Evolutionary conservation across 345 rosid species (phyloP).

Genomic region (Anastatica hierochuntica): DNA sequence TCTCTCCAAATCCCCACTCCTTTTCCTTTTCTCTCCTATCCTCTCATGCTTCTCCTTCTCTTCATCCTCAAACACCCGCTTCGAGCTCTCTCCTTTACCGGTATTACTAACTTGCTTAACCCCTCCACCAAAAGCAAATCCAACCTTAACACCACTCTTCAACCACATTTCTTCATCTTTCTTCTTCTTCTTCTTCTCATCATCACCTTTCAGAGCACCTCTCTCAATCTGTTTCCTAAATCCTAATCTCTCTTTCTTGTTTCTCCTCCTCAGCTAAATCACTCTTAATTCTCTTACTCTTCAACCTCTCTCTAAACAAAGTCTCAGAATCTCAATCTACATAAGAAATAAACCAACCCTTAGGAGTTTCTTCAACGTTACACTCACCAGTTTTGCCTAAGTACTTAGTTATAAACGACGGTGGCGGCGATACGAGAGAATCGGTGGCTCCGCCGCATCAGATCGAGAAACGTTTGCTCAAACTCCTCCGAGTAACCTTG

Average conservation of each 20-base stretch:
- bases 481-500: conserved; percentile 91
- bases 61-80: conserved; percentile 47
- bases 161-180: conserved; percentile 34
- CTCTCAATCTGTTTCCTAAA: conserved; percentile 71
- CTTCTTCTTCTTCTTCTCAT: conserved; percentile 12
- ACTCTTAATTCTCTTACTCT: conserved; percentile 66
- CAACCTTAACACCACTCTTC: conserved; percentile 59
- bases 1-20: conserved; percentile 16
- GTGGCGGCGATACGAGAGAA: conserved; percentile 91
- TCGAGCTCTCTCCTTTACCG: conserved; percentile 44
- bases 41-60: conserved; percentile 33
- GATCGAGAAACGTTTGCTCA: conserved; percentile 60
- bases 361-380: conserved; percentile 90
- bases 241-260: conserved; percentile 76
- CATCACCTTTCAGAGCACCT: conserved; percentile 39
- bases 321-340: conserved; percentile 81
- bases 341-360: conserved; percentile 95
- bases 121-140: conserved; percentile 50
- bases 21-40: conserved; percentile 28
- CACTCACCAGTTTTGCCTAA: conserved; percentile 77
- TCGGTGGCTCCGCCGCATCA: conserved; percentile 77
- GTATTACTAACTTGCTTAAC: conserved; percentile 18
- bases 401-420: conserved; percentile 87
- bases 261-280: conserved; percentile 91
- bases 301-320: conserved; percentile 68